A percentile compares a stretch with the other conserved stretches of the same genome.
Conservation (phyloP, 2,329 filamentous ascomycete species). For the Penicillium sp. region DNA sequence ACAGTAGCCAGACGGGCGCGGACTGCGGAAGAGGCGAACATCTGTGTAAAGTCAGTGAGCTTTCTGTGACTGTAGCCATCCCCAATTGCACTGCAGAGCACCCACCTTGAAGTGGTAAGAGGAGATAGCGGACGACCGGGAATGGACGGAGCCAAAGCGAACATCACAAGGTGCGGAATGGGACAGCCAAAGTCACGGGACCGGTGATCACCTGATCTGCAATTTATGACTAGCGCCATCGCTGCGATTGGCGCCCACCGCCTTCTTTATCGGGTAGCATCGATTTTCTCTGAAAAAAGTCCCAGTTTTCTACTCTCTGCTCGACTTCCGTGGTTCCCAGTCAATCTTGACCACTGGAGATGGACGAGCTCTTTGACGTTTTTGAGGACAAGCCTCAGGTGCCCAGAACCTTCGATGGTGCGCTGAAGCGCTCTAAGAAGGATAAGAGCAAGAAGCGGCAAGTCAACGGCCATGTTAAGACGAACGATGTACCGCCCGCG, state of each 20-base stretch:
- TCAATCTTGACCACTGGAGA: conserved; percentile 34
- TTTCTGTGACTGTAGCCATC: conserved; percentile 36
- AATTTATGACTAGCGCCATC: neutral
- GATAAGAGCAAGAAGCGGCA: conserved; percentile 79
- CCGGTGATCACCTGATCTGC: neutral
- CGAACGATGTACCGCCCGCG: conserved; percentile 28
- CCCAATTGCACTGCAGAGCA: conserved; percentile 23
- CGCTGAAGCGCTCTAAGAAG: conserved; percentile 43
- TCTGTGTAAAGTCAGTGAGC: conserved; percentile 50
- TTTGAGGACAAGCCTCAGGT: conserved; percentile 65
- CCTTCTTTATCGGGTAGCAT: conserved; percentile 26
- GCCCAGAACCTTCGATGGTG: conserved; percentile 28
- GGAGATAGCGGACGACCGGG: conserved; percentile 24
- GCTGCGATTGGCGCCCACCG: conserved; percentile 17
- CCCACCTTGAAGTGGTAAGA: conserved; percentile 32
- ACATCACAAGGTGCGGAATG: conserved; percentile 25
- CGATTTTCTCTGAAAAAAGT: conserved; percentile 33
- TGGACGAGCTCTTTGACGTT: conserved; percentile 79
- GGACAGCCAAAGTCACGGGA: conserved; percentile 19
- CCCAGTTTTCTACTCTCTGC: conserved; percentile 13
- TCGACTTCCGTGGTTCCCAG: conserved; percentile 16
- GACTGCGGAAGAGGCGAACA: conserved; percentile 66
- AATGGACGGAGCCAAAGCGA: conserved; percentile 20
- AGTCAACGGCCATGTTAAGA: conserved; percentile 72
- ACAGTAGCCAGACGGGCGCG: conserved; percentile 62